Base-by-base conservation (phyloP, 2,329 filamentous ascomycete genomes). In the Fusarium caatingaense region DNA sequence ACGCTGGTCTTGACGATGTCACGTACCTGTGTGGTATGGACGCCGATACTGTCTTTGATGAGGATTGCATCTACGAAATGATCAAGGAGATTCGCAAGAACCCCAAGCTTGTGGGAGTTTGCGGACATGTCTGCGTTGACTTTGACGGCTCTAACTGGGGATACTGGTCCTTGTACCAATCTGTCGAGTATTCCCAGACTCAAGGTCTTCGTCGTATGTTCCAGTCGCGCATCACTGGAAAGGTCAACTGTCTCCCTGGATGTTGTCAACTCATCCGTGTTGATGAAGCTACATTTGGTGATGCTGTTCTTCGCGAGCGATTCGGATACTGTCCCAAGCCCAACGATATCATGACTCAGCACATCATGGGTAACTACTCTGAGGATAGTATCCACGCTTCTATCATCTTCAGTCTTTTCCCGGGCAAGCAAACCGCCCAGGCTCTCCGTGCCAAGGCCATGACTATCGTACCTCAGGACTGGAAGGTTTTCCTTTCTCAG, bases 181-280 rank as follows among this genome's bases (percentile, higher is more conserved):
- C 80, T 2, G 80, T 84, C 28, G 83, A 85, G 71, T 85, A 85
- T 68, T 83, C 81, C 0, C 82, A 83, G 58, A 83, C 82, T 0
- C 83, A 85, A 62, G 82, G 81, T 6, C 77, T 85, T 47, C 80
- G 83, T 3, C 81, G 84, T 12, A 82, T 84, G 74, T 84, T 85
- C 68, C 84, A 86, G 71, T 84, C 83, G 11, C 78, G 82, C 37
- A 79, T 83, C 47, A 85, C 83, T 0, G 82, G 83, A 60, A 85
- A 85, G 56, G 83, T 85, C 48, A 84, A 83, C 40, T 85, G 83
- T 65, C 78, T 84, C 4, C 83, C 83, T 0, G 83, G 83, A 8
- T 85, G 84, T 49, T 86, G 84, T 60, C 84, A 86, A 69, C 78
- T 86, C 18, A 82, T 86, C 53, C 82, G 81, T 15, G 80, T 86